These are phyloP conservation scores for Ophiosphaerella narmari DNA, from an alignment of 2,329 filamentous ascomycete genomes.

Conservation along the genomic window DNA sequence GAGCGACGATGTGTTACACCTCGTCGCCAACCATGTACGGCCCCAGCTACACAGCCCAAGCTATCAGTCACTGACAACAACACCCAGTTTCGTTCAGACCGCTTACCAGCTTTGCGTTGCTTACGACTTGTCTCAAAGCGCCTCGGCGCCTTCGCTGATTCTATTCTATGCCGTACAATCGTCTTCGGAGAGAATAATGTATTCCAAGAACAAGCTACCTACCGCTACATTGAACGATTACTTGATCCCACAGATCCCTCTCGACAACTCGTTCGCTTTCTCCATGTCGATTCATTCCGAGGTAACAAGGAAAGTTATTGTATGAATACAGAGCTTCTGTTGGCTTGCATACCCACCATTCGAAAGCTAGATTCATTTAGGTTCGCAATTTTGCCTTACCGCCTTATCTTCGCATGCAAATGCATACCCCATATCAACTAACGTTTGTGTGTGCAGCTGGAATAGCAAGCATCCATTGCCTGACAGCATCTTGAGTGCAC, in stretches of 20 bases:
- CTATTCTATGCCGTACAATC: slow-evolving; percentile 11
- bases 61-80: slow-evolving; percentile 2
- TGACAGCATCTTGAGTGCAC: slow-evolving; percentile 1
- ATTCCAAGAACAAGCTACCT: slow-evolving; percentile 11
- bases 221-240: slow-evolving; percentile 15
- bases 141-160: slow-evolving; percentile 18
- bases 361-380: slow-evolving; percentile 14
- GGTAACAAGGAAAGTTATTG: slow-evolving; percentile 22
- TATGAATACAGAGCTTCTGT: slow-evolving; percentile 14
- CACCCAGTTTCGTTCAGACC: slow-evolving; percentile 5
- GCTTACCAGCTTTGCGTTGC: slow-evolving; percentile 2
- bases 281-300: slow-evolving; percentile 16
- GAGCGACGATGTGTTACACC: slow-evolving; percentile 22
- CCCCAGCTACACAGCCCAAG: not conserved
- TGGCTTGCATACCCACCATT: slow-evolving; percentile 8
- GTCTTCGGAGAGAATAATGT: slow-evolving; percentile 14
- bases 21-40: slow-evolving; percentile 19
- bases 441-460: slow-evolving; percentile 11
- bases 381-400: slow-evolving; percentile 2
- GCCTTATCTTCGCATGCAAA: not conserved
- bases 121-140: slow-evolving; percentile 13
- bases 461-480: slow-evolving; percentile 11
- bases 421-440: not conserved
- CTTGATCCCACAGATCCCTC: slow-evolving; percentile 11
- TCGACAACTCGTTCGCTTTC: slow-evolving; percentile 11